Evolutionary conservation across 2,329 filamentous ascomycete species (phyloP), one percentile per base, ranked within the genome.

Genomic region (Cylindrodendrum hubeiense): DNA sequence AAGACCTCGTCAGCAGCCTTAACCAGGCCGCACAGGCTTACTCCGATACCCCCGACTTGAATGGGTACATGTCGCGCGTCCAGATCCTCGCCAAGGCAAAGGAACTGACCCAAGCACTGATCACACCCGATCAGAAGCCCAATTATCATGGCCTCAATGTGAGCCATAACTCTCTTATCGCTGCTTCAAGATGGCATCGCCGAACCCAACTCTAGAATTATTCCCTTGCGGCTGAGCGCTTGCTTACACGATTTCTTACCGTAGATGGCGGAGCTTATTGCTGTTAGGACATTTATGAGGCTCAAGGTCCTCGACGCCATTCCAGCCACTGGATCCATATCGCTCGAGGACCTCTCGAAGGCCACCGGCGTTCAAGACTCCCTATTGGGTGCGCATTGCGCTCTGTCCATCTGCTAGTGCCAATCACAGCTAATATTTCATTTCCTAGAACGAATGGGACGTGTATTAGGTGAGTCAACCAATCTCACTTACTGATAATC

Each of bases 81-180:
- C 69, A 74, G 39, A 68, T 77, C n/a, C 72, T 77, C 17, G 67
- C 68, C 10, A 74, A 71, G 50, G 71, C 71, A 4, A 76, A 72
- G 58, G 34, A 71, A n/a, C 62, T 79, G 19, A 71, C 70, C 7
- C 67, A 74, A 24, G 62, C 75, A 8, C 64, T 77, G 30, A 70
- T 73, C 37, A 64, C 72, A 1, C 70, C 75, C 1, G 75, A 78
- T 28, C 69, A 75, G 67, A 71, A 68, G 17, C 76, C 76, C n/a
- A 76, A 77, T 44, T 75, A 78, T 43, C 76, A 78, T 66, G 75
- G 75, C 8, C 68, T 79, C 22, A 74, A 78, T 55, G 76, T 77
- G 37, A 46, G 75, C 5, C 5, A 30, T 4, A 10, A 6, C 5
- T 17, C 4, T 41, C 0, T 21, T 15, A 22, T 12, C 8, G 21